Conservation (phyloP, 192 early-diverging fungal species). For the Backusella mclennaniae region DNA sequence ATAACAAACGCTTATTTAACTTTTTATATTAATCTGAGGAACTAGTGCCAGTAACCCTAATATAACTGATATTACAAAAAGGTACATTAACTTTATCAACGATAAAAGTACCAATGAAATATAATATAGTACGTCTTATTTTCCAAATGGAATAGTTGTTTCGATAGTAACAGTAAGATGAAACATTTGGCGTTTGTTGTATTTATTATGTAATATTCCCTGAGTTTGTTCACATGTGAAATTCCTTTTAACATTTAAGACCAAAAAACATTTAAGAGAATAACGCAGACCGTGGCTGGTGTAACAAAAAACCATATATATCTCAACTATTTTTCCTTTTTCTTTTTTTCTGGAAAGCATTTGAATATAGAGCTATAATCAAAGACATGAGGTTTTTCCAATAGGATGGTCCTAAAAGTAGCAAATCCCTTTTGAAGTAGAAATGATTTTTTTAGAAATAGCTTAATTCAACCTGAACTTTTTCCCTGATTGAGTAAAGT, state of each 20-base stretch:
- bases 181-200: neutral
- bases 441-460: neutral
- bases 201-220: constrained; percentile 3
- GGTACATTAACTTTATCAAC: neutral
- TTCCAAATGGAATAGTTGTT: neutral
- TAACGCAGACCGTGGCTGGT: neutral
- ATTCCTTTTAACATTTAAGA: constrained; percentile 9
- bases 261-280: constrained; percentile 10
- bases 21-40: neutral
- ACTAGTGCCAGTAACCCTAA: neutral
- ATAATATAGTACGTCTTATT: neutral
- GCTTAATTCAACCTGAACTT: neutral
- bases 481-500: constrained; percentile 2
- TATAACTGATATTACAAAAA: neutral
- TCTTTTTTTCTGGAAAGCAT: neutral
- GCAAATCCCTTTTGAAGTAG: neutral
- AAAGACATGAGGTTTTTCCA: neutral
- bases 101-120: neutral
- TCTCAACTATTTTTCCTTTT: constrained; percentile 7
- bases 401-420: neutral
- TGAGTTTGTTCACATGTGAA: neutral
- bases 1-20: too few relatives aligned
- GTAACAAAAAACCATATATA: neutral
- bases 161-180: neutral
- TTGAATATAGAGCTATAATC: neutral